A percentile compares a stretch with the other conserved stretches of the same genome.
Conservation (phyloP, 441 rosid genomes). For the Mallotus japonicus region DNA sequence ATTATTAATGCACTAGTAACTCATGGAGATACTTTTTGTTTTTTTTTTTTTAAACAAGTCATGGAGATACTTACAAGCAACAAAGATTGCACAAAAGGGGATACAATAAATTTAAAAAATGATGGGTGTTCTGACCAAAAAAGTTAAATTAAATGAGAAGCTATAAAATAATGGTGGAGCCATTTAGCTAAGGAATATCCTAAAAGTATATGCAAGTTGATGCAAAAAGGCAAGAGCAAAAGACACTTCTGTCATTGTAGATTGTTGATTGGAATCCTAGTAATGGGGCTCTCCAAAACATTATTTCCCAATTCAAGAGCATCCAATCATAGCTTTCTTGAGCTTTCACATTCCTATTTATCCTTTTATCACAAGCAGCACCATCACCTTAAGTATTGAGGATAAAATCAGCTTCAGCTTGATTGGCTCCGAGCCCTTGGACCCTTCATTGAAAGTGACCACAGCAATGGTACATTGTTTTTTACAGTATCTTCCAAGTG, state of each 20-base stretch:
- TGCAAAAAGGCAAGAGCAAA: conserved; percentile 10
- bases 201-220: conserved; percentile 26
- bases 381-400: conserved; percentile 16
- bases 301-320: conserved; percentile 9
- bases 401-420: conserved; percentile 10
- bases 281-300: conserved; percentile 29
- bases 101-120: background rate
- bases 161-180: conserved; percentile 13
- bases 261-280: conserved; percentile 28
- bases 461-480: background rate
- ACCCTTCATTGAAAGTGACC: conserved; percentile 16
- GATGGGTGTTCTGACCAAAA: background rate
- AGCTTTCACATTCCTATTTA: conserved; percentile 14
- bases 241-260: conserved; percentile 23
- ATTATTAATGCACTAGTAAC: background rate
- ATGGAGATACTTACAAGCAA: background rate
- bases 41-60: too few species aligned
- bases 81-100: background rate
- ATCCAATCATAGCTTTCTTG: conserved; percentile 16
- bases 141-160: background rate
- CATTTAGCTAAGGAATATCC: conserved; percentile 29
- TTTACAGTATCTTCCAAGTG: background rate
- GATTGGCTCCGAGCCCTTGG: conserved; percentile 15
- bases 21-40: background rate
- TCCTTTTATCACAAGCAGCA: background rate